A percentile compares a stretch with the other conserved stretches of the same genome.
Evolutionary conservation across 1,284 basidiomycete species (phyloP).

Genomic region (Filobasidium uniguttulatum): DNA sequence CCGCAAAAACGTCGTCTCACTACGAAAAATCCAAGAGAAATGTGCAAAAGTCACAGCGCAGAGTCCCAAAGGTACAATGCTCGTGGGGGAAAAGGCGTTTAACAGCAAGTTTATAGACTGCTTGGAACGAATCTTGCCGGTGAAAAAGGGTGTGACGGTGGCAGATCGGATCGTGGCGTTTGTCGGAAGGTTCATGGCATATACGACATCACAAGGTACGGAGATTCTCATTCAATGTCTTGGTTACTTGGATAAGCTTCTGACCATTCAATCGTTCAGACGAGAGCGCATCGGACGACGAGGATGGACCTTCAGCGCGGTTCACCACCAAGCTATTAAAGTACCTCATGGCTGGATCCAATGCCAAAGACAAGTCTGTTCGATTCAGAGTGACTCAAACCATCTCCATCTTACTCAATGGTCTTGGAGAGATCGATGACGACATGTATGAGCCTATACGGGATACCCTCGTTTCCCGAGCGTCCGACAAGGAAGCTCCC

Average conservation of each 20-base stretch:
- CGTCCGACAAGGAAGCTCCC: conserved; percentile 69
- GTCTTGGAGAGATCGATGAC: conserved; percentile 73
- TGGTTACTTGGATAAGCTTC: neutral
- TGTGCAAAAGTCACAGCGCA: conserved; percentile 48
- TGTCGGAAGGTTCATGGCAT: conserved; percentile 65
- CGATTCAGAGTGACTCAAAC: conserved; percentile 67
- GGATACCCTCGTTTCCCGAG: conserved; percentile 56
- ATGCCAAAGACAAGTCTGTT: conserved; percentile 78
- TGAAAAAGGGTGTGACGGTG: conserved; percentile 70
- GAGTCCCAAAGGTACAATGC: conserved; percentile 43
- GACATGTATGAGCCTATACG: conserved; percentile 61
- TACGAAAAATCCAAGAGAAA: conserved; percentile 67
- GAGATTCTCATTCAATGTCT: no score
- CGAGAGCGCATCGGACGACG: neutral
- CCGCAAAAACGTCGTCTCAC: conserved; percentile 76
- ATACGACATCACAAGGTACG: conserved; percentile 63
- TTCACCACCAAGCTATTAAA: conserved; percentile 60
- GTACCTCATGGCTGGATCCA: conserved; percentile 69
- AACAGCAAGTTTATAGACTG: conserved; percentile 58
- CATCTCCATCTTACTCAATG: conserved; percentile 64
- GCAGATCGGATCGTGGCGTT: conserved; percentile 79
- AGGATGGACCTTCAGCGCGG: conserved; percentile 44
- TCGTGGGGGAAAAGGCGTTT: conserved; percentile 70
- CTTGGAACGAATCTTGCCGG: conserved; percentile 53
- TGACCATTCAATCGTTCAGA: neutral